Percentiles rank a stretch among this genome's conserved stretches.
phyloP scores from a whole-genome alignment of 208 protist genomes.

The Naegleria fowleri region DNA sequence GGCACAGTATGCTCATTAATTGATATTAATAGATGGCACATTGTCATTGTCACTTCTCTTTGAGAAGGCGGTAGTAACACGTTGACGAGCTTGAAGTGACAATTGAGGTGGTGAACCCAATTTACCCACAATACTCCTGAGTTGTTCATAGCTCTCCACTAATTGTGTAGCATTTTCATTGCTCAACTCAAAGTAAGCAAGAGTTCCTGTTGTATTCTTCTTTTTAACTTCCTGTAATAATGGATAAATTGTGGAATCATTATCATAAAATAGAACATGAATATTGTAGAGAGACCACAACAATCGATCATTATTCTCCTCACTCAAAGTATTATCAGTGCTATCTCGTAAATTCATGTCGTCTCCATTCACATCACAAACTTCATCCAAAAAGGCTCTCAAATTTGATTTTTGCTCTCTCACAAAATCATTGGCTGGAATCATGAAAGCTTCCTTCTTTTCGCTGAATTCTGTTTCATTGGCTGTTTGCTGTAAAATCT shows the following conservation, averaged over 20 bases:
- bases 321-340: no score
- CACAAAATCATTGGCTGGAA: background rate
- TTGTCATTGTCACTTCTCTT: background rate
- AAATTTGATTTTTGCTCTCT: background rate
- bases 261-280: background rate
- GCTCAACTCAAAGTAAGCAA: background rate
- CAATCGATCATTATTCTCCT: background rate
- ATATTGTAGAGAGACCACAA: background rate
- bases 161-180: background rate
- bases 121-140: background rate
- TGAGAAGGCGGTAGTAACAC: background rate
- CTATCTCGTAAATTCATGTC: background rate
- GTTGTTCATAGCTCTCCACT: background rate
- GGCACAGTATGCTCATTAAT: background rate
- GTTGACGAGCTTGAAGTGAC: background rate
- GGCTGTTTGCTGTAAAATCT: constrained; percentile 5
- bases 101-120: background rate
- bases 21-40: background rate
- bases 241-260: background rate
- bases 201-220: background rate
- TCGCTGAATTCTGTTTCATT: background rate
- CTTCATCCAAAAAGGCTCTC: background rate
- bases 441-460: constrained; percentile 15
- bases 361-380: background rate
- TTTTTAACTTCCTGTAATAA: background rate